Conservation (phyloP, 768 basidiomycete genomes). For the Pulveroboletus sp. region DNA sequence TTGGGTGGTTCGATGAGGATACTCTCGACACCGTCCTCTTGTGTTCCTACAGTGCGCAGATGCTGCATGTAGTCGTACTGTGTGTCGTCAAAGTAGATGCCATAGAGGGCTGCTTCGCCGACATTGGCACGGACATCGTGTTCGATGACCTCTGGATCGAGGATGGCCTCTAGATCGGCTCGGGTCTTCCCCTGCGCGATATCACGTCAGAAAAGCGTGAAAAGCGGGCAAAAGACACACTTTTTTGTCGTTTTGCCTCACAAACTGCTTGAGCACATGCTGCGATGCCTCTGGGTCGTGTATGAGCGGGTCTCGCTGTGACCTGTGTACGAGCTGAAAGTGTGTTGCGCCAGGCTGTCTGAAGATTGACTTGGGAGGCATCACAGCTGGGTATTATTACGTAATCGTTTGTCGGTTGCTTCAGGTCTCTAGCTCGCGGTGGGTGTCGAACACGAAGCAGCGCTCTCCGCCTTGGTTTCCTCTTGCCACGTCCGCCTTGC, state of each 20-base stretch:
- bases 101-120: slow-evolving; percentile 88
- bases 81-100: slow-evolving; percentile 92
- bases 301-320: slow-evolving; percentile 92
- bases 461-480: slow-evolving; percentile 9
- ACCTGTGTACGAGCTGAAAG: slow-evolving; percentile 96
- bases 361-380: slow-evolving; percentile 69
- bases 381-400: slow-evolving; percentile 16
- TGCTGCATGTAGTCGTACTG: slow-evolving; percentile 99
- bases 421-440: slow-evolving; percentile 16
- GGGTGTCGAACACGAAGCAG: slow-evolving; percentile 18
- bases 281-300: slow-evolving; percentile 88
- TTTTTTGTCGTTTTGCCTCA: slow-evolving; percentile 70
- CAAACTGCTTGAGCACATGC: slow-evolving; percentile 85
- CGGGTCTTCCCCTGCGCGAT: slow-evolving; percentile 69
- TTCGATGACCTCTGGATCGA: slow-evolving; percentile 47
- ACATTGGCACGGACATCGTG: slow-evolving; percentile 53
- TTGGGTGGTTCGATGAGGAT: slow-evolving; percentile 77
- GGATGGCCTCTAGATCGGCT: slow-evolving; percentile 67
- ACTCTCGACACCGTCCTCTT: slow-evolving; percentile 80
- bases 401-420: slow-evolving; percentile 29
- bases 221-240: slow-evolving; percentile 29
- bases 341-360: slow-evolving; percentile 87
- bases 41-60: slow-evolving; percentile 71
- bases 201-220: slow-evolving; percentile 15
- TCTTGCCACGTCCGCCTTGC: background rate